Conservation (phyloP, 2,329 filamentous ascomycete species). For the Aspergillus sp. region DNA sequence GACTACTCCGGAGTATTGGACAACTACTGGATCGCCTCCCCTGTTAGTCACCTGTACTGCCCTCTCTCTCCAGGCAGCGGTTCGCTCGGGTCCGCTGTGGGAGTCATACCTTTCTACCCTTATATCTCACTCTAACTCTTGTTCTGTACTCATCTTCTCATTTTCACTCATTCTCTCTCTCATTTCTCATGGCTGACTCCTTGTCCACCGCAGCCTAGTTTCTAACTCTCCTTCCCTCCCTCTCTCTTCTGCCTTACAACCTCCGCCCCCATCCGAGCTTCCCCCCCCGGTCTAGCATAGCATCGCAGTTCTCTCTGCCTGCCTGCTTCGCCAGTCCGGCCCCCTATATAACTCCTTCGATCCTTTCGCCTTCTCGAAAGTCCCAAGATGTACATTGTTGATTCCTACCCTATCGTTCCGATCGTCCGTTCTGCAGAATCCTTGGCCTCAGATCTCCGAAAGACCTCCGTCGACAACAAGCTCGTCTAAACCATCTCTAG, state of each 20-base stretch:
- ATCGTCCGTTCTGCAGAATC: constrained; percentile 31
- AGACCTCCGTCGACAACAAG: constrained; percentile 17
- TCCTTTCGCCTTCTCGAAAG: constrained; percentile 3
- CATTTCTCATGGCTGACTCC: background rate
- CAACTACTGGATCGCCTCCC: background rate
- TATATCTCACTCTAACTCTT: constrained; percentile 1
- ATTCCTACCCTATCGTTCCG: constrained; percentile 24
- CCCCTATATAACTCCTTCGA: constrained; percentile 16
- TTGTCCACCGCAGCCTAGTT: constrained; percentile 12
- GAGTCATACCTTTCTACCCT: constrained; percentile 2
- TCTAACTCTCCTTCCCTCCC: background rate
- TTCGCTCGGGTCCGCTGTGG: background rate
- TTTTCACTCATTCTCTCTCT: background rate
- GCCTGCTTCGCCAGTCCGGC: constrained; percentile 29
- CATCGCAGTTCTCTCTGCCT: constrained; percentile 3
- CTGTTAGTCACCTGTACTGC: background rate
- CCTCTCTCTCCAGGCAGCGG: background rate
- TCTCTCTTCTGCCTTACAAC: constrained; percentile 5
- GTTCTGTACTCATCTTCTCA: constrained; percentile 1
- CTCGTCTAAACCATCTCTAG: constrained; percentile 19
- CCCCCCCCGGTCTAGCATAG: background rate
- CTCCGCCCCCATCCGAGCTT: constrained; percentile 1
- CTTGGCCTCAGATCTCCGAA: constrained; percentile 25
- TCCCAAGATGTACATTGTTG: constrained; percentile 38
- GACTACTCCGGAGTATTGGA: background rate